A percentile compares a stretch with the other conserved stretches of the same genome.
These are phyloP conservation scores for Penicillium sp. DNA, from an alignment of 2,329 filamentous ascomycete species.

Conservation along the genomic window DNA sequence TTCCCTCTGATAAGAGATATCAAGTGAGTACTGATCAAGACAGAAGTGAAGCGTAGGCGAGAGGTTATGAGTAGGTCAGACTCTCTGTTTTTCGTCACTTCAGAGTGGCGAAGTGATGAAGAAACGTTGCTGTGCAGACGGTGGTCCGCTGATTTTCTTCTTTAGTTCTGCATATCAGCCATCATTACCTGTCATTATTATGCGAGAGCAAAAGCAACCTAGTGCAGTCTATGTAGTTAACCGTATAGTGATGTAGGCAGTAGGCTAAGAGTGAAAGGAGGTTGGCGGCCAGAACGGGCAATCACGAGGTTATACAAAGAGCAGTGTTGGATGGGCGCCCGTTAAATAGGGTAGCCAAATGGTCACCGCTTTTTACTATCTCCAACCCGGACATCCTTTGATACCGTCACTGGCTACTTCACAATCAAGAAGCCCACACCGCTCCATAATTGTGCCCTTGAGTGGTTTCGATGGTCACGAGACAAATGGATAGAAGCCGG, in stretches of 20 bases:
- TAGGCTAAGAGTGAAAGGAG: neutral
- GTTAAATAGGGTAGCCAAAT: too few species aligned
- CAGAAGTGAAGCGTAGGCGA: conserved; percentile 16
- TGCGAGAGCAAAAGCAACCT: neutral
- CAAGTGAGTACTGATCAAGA: neutral
- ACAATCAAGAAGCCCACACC: too few species aligned
- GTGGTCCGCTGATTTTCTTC: neutral
- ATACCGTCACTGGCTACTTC: too few species aligned
- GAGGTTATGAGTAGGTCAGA: neutral
- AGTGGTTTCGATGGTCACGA: too few species aligned
- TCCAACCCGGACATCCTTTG: too few species aligned
- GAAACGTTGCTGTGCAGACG: neutral
- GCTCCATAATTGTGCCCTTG: too few species aligned
- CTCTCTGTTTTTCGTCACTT: neutral
- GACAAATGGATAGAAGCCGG: too few species aligned
- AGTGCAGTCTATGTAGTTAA: neutral
- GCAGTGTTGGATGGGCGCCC: too few species aligned
- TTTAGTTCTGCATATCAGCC: neutral
- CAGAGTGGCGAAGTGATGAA: neutral
- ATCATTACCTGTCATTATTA: neutral
- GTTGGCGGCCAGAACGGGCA: neutral
- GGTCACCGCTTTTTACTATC: too few species aligned
- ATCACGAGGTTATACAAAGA: neutral
- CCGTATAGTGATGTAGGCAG: neutral
- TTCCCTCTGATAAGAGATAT: neutral